Evolutionary conservation across 2,329 filamentous ascomycete species (phyloP).

Genomic region (Paraphoma chrysanthemicola): DNA sequence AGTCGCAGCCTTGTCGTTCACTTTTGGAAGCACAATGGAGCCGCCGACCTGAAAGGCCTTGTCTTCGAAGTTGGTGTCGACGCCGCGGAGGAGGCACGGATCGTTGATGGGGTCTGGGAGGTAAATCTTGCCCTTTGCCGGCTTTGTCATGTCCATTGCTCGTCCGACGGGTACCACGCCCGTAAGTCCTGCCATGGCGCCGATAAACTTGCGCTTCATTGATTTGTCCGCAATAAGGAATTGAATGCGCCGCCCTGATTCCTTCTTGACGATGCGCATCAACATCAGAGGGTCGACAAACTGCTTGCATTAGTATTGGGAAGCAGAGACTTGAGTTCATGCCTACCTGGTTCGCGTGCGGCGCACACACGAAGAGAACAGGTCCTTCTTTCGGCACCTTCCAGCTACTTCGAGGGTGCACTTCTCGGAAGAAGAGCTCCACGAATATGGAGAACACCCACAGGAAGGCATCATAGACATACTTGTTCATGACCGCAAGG

Average conservation of each 20-base stretch:
- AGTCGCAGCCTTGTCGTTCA: conserved; percentile 81
- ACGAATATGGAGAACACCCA: conserved; percentile 82
- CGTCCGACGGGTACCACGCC: conserved; percentile 93
- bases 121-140: conserved; percentile 81
- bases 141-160: conserved; percentile 86
- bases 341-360: conserved; percentile 77
- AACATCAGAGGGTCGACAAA: conserved; percentile 96
- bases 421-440: conserved; percentile 97
- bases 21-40: conserved; percentile 83
- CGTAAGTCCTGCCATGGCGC: conserved; percentile 81
- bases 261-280: conserved; percentile 85
- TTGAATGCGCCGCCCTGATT: conserved; percentile 86
- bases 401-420: conserved; percentile 94
- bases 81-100: conserved; percentile 78
- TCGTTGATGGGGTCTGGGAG: conserved; percentile 87
- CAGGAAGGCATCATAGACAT: conserved; percentile 79
- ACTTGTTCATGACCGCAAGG: conserved; percentile 67
- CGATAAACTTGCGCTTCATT: conserved; percentile 87
- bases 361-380: conserved; percentile 93
- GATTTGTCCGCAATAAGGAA: conserved; percentile 96
- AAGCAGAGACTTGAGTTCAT: too few relatives aligned
- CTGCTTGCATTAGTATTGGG: conserved; percentile 52
- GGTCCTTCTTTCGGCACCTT: conserved; percentile 88
- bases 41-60: conserved; percentile 64
- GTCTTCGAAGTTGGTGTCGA: conserved; percentile 82